These are phyloP conservation scores for Lumnitzera littorea DNA, from an alignment of 345 rosid species.

Conservation along the genomic window DNA sequence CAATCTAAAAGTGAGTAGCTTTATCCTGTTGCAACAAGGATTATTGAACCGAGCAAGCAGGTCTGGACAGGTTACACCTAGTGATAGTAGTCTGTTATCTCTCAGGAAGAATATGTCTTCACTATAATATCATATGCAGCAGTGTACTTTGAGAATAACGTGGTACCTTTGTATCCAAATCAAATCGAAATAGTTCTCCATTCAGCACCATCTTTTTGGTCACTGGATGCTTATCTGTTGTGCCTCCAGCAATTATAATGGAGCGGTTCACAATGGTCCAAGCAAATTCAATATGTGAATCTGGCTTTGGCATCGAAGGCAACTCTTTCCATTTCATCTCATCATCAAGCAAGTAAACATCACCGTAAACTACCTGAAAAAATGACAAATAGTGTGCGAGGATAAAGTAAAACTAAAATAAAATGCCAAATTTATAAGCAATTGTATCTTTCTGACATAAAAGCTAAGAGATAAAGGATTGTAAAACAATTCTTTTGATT, in stretches of 20 bases:
- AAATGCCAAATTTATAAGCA: not conserved
- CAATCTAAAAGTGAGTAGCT: too few relatives aligned
- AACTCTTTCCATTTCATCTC: conserved; percentile 84
- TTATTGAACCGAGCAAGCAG: too few relatives aligned
- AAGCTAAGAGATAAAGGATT: not conserved
- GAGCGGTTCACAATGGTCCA: conserved; percentile 89
- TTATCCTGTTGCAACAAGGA: too few relatives aligned
- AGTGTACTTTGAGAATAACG: not conserved
- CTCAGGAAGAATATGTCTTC: not conserved
- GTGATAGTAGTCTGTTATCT: too few relatives aligned
- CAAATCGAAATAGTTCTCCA: conserved; percentile 78
- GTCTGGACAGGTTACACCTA: too few relatives aligned
- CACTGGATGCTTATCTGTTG: conserved; percentile 87
- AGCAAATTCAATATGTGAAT: conserved; percentile 94
- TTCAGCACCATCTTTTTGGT: conserved; percentile 89
- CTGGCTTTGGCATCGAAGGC: conserved; percentile 84
- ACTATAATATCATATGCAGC: not conserved
- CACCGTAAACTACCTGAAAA: conserved; percentile 73
- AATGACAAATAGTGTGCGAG: not conserved
- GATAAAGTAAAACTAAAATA: too few relatives aligned
- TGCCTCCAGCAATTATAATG: conserved; percentile 80
- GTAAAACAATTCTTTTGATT: too few relatives aligned
- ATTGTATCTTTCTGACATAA: not conserved
- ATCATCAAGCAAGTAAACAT: conserved; percentile 84
- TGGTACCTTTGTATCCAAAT: conserved; percentile 67